Percentiles rank a stretch among this genome's conserved stretches.
Evolutionary conservation across 495 filamentous ascomycete species (phyloP).

Genomic region (Choiromyces venosus): DNA sequence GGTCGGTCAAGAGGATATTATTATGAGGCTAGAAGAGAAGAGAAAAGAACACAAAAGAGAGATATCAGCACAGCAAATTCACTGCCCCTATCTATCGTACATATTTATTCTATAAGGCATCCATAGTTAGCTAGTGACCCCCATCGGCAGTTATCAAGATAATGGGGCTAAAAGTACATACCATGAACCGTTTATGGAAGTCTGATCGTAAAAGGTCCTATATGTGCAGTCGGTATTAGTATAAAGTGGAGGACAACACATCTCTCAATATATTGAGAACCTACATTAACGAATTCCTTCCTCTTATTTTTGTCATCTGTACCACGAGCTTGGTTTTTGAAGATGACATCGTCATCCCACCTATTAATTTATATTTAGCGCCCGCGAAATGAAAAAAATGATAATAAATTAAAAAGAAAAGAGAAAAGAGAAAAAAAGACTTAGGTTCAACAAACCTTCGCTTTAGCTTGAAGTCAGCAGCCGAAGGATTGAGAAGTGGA

Average conservation of each 20-base stretch:
- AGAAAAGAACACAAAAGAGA: neutral
- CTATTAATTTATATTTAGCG: conserved; percentile 44
- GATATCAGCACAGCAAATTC: neutral
- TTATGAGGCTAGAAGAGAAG: neutral
- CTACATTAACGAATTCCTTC: conserved; percentile 86
- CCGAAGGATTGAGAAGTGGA: conserved; percentile 71
- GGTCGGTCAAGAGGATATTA: neutral
- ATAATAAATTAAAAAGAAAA: conserved; percentile 29
- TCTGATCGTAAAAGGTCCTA: conserved; percentile 81
- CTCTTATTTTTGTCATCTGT: conserved; percentile 84
- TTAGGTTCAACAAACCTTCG: conserved; percentile 39
- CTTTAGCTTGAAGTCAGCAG: conserved; percentile 64
- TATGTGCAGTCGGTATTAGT: conserved; percentile 44
- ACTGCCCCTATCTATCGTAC: conserved; percentile 50
- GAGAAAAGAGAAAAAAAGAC: conserved; percentile 30
- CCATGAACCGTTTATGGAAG: conserved; percentile 98
- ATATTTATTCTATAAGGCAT: conserved; percentile 55
- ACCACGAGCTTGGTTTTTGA: conserved; percentile 95
- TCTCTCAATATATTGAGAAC: conserved; percentile 48
- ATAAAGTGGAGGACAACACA: conserved; percentile 14
- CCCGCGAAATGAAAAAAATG: neutral
- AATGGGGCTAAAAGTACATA: conserved; percentile 44
- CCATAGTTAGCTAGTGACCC: conserved; percentile 42
- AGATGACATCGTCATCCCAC: conserved; percentile 99
- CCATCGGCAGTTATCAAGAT: conserved; percentile 8